phyloP scores from a whole-genome alignment of 257 asterid species.

The Solanum acaule region DNA sequence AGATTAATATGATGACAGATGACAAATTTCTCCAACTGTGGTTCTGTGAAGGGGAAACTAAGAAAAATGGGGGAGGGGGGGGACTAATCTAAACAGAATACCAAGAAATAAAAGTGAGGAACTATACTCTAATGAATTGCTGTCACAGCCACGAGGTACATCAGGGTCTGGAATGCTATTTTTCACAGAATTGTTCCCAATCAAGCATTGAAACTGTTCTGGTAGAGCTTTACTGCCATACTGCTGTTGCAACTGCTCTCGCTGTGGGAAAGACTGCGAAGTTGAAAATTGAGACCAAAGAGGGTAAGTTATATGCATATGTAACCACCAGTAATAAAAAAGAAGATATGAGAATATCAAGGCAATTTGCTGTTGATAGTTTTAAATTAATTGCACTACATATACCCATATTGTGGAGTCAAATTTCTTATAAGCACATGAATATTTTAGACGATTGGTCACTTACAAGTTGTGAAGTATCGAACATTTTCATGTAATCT shows the following conservation, averaged over 20 bases:
- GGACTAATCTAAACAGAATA: background rate
- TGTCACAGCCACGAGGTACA: slow-evolving; percentile 80
- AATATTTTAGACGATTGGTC: background rate
- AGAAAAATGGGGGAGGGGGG: background rate
- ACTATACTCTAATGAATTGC: slow-evolving; percentile 75
- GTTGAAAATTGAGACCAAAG: background rate
- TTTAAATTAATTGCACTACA: background rate
- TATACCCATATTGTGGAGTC: background rate
- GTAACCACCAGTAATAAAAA: background rate
- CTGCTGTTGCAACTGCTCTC: slow-evolving; percentile 73
- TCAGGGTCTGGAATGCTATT: slow-evolving; percentile 77
- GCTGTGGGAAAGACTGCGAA: slow-evolving; percentile 58
- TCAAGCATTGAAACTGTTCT: slow-evolving; percentile 37
- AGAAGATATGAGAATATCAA: background rate
- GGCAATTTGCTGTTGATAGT: background rate
- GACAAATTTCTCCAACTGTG: background rate
- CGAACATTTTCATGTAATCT: slow-evolving; percentile 53
- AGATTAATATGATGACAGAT: background rate
- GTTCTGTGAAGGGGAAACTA: background rate
- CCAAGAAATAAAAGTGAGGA: slow-evolving; percentile 11
- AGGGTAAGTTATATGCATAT: background rate
- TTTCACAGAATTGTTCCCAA: slow-evolving; percentile 54
- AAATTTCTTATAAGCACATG: background rate
- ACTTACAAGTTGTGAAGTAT: slow-evolving; percentile 73
- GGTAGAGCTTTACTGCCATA: slow-evolving; percentile 44